Evolutionary conservation across 2,329 filamentous ascomycete species (phyloP), one percentile per base, ranked within the genome.

Genomic region (Fusarium sp.): DNA sequence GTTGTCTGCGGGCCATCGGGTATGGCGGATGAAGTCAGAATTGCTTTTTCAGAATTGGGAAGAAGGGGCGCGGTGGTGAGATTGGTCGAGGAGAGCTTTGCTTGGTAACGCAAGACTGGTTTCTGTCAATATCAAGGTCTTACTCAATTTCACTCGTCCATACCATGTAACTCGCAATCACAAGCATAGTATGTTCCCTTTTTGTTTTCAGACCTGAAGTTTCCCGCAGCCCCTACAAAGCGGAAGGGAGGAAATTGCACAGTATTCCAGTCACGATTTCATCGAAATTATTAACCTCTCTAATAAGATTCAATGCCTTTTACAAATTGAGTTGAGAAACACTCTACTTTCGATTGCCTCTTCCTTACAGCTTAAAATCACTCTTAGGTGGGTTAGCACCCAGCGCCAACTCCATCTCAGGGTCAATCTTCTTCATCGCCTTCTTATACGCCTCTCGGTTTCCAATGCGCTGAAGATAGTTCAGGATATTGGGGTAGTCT

Each of bases 361-460:
- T 8, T 26, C 6, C 13, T 10, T 44, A 69, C 6, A 69, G 2
- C 31, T 54, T 42, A 3, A 69, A 69, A 17, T 24, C 17, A 3
- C 52, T 55, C 22, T 63, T 53, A 1, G 69, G 69, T 0, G 74
- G 59, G 2, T 76, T 73, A 2, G 73, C 55, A 10, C 77, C 72
- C 72, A 78, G 54, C 15, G 63, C 58, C 42, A 75, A 19, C 46
- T 82, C 76, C 75, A 87, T 73, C 0, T 75, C 83, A 1, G 84
- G 82, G 67, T 89, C 87, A 0, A 78, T 79, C 76, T 84, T 87
- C 39, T 71, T 71, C 80, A 84, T 84, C 0, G 86, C 84, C 45
- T 71, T 77, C 69, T 75, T 76, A 66, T 87, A 88, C 1, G 77
- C 84, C 22, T 82, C 80, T 28, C 87, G 77, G 55, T 74, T 62